Base-by-base conservation (phyloP, 805 yeast genomes). In the Metschnikowia noctiluminum region DNA sequence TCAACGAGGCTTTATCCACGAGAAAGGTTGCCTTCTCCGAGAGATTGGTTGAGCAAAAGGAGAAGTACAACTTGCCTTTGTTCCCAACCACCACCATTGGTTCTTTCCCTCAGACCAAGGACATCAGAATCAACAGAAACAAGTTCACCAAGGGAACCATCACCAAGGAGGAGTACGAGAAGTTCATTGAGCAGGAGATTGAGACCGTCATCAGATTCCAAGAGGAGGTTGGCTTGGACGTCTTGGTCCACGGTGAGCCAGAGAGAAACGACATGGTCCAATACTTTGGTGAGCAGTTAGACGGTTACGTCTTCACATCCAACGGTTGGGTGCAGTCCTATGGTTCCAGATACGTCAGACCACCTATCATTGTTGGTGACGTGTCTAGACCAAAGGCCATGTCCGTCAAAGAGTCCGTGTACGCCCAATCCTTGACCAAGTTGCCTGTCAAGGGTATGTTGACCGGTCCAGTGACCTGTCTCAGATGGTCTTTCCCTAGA, bases 401-500 rank as follows among this genome's bases (percentile, higher is more conserved):
- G 97, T 85, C 99, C 63, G 98, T 94, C 63, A 92, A 90, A 82
- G 99, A 94, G 82, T 91, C 97, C 56, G 96, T 94, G 68, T 94
- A 89, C 78, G 99, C 99, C 65, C 99, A 94, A 82, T 87, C 96
- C 57, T 77, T 94, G 71, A 90, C 97, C 68, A 76, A 82, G 65
- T 88, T 87, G 81, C 97, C 97, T 71, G 88, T 94, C 84, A 94
- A 94, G 84, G 99, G 99, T 89, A 94, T 94, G 99, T 86, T 94
- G 73, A 91, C 99, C 71, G 99, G 99, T 78, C 99, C 99, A 73
- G 94, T 94, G 66, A 94, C 99, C 71, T 89, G 96, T 78, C 86
- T 94, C 74, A 89, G 99, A 85, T 94, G 99, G 99, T 94, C 99
- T 64, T 94, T 94, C 97, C 99, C 99, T 81, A 89, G 99, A 87